A percentile compares a stretch with the other conserved stretches of the same genome.
Evolutionary conservation across 495 filamentous ascomycete species (phyloP).

Genomic region (Penicillium taxi): DNA sequence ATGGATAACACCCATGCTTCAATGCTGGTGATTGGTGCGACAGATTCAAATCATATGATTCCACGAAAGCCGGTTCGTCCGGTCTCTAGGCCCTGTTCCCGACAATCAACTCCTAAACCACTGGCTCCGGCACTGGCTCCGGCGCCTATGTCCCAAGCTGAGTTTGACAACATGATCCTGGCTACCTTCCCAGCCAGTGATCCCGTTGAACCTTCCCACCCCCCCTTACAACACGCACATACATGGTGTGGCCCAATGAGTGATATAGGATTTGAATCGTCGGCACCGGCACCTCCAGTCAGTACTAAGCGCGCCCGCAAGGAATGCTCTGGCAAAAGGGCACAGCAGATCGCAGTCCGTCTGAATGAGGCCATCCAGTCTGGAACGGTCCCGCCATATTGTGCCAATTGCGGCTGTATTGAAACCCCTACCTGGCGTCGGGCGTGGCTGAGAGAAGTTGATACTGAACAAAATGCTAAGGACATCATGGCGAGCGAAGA

Average conservation of each 20-base stretch:
- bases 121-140: slow-evolving; percentile 36
- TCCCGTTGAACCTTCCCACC: slow-evolving; percentile 38
- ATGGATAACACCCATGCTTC: slow-evolving; percentile 17
- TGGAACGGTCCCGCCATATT: slow-evolving; percentile 76
- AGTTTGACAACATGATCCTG: slow-evolving; percentile 26
- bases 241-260: slow-evolving; percentile 41
- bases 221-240: slow-evolving; percentile 36
- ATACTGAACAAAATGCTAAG: slow-evolving; percentile 53
- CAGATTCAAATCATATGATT: slow-evolving; percentile 9
- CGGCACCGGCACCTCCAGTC: slow-evolving; percentile 20
- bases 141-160: slow-evolving; percentile 32
- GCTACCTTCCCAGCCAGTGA: slow-evolving; percentile 51
- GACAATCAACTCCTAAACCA: slow-evolving; percentile 33
- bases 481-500: slow-evolving; percentile 58
- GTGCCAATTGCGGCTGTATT: slow-evolving; percentile 86
- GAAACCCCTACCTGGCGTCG: slow-evolving; percentile 95
- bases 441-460: slow-evolving; percentile 63
- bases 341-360: slow-evolving; percentile 36
- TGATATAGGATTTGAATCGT: slow-evolving; percentile 29
- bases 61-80: slow-evolving; percentile 12
- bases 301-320: slow-evolving; percentile 28
- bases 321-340: slow-evolving; percentile 30
- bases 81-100: slow-evolving; percentile 32
- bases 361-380: slow-evolving; percentile 58
- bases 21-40: slow-evolving; percentile 13